These are phyloP conservation scores for Agrocybe pediades DNA, from an alignment of 768 basidiomycete species.

Conservation along the genomic window DNA sequence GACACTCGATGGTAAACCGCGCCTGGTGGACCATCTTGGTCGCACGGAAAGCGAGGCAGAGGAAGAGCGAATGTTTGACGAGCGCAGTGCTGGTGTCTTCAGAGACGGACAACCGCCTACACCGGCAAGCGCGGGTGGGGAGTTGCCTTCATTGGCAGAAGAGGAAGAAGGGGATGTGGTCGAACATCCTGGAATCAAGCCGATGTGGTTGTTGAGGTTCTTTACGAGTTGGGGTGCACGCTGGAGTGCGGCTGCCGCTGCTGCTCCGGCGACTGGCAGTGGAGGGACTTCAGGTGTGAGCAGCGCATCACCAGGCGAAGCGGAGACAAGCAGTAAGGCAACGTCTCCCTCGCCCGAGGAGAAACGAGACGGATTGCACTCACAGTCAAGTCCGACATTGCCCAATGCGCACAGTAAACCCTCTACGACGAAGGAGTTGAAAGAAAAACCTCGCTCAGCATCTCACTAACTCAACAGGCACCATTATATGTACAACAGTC, in stretches of 20 bases:
- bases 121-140: constrained; percentile 3
- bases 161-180: constrained; percentile 59
- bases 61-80: constrained; percentile 54
- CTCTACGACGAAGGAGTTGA: neutral
- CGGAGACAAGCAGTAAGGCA: neutral
- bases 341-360: neutral
- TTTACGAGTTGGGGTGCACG: constrained; percentile 78
- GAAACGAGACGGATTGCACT: neutral
- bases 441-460: constrained; percentile 7
- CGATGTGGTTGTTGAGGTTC: constrained; percentile 76
- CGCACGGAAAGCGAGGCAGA: constrained; percentile 78
- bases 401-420: neutral
- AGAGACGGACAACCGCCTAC: neutral
- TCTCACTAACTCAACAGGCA: constrained; percentile 2
- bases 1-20: constrained; percentile 63
- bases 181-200: constrained; percentile 59
- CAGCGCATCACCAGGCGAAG: neutral
- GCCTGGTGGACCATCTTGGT: constrained; percentile 67
- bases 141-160: constrained; percentile 16
- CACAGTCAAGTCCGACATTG: neutral
- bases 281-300: constrained; percentile 3
- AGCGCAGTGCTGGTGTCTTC: neutral
- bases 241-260: constrained; percentile 44
- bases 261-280: neutral
- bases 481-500: neutral